Base-by-base conservation (phyloP, 2,329 filamentous ascomycete genomes). In the Aspergillus piperis region DNA sequence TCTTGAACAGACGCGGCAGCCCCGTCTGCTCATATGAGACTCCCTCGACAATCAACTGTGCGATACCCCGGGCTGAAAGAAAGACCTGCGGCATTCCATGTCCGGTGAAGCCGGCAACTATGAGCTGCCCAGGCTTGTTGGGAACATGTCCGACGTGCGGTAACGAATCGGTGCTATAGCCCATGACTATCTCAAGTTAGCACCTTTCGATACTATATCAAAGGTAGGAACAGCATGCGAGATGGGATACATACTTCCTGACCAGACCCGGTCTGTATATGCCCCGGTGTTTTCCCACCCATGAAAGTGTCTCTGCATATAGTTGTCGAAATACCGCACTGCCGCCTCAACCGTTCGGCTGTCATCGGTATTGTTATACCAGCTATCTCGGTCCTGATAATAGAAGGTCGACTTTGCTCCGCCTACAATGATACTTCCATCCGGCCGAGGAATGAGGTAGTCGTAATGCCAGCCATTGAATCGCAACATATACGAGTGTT, bases 41-140 rank as follows among this genome's bases (percentile, higher is more conserved):
- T 3, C 60, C 70, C 10, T 68, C 64, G 19, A 71, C 55, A 62
- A 87, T 80, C 83, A 88, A 86, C 30, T 76, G 73, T 1, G 81
- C 83, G 60, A 89, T 66, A 0, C 82, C 87, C 64, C 82, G 80
- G 0, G 86, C 86, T 27, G 82, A 83, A 70, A 86, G 83, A 76
- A 86, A 83, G 57, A 85, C 85, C 32, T 86, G 72, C 1, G 86
- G 86, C 87, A 89, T 89, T 0, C 86, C 86, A 70, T 89, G 86
- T 1, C 88, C 88, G 64, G 88, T 87, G 64, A 89, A 89, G 5
- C 84, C 82, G 3, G 83, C 84, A 32, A 81, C 79, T 1, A 87
- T 75, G 79, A 83, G 88, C 21, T 89, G 68, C 0, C 80, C 78
- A 4, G 73, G 64, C 48, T 71, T 70, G 2, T 72, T 75, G 1